Conservation (phyloP, 306 rosid genomes). For the Castanea crenata region DNA sequence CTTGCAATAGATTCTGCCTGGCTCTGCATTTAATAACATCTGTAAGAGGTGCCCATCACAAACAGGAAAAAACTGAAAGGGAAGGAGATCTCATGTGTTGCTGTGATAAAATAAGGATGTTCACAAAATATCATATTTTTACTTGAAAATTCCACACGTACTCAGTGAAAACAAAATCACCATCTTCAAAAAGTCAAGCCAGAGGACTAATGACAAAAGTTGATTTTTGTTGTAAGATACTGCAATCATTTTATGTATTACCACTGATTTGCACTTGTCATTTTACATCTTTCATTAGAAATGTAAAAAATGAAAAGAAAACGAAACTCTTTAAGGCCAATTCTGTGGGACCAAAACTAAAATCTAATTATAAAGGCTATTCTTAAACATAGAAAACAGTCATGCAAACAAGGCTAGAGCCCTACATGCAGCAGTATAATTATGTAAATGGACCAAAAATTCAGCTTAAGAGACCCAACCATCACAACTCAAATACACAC, state of each 20-base stretch:
- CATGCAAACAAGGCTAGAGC: neutral
- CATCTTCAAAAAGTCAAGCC: neutral
- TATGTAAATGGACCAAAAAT: neutral
- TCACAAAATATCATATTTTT: neutral
- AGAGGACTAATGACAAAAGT: neutral
- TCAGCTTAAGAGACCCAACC: neutral
- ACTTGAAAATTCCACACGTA: neutral
- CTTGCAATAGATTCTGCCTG: slow-evolving; percentile 56
- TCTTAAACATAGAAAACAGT: neutral
- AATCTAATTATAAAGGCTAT: neutral
- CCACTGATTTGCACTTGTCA: neutral
- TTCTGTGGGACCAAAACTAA: neutral
- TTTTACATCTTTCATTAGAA: neutral
- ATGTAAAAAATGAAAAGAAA: neutral
- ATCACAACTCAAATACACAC: neutral
- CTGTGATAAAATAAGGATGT: neutral
- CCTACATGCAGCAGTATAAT: neutral
- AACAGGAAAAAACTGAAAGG: slow-evolving; percentile 8
- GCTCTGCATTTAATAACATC: slow-evolving; percentile 46
- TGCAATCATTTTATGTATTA: neutral
- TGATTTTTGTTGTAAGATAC: neutral
- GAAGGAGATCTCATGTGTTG: slow-evolving; percentile 12
- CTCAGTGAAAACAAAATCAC: too few relatives aligned
- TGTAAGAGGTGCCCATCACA: slow-evolving; percentile 29
- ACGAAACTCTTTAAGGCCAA: neutral